phyloP scores from a whole-genome alignment of 306 rosid species.

The Geum urbanum region DNA sequence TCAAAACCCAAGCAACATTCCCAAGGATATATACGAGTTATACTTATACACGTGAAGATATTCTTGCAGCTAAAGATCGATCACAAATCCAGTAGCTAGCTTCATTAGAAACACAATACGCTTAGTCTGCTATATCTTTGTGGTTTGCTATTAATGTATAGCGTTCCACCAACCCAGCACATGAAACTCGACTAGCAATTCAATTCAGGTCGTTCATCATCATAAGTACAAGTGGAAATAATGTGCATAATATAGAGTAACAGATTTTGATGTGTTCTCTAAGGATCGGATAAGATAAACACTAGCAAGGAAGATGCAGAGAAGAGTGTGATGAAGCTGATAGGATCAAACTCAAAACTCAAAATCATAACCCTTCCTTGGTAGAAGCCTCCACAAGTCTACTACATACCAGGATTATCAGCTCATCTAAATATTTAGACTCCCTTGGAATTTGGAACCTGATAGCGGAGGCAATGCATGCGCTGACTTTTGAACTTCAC shows the following conservation, averaged over 20 bases:
- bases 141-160: background rate
- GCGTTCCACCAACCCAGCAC: conserved; percentile 1
- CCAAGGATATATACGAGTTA: background rate
- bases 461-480: too few species aligned
- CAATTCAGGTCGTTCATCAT: background rate
- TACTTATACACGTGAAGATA: background rate
- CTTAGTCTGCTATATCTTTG: background rate
- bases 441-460: background rate
- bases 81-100: background rate
- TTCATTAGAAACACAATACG: background rate
- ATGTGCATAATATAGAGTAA: background rate
- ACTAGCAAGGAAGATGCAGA: background rate
- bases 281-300: background rate
- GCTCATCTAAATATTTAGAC: background rate
- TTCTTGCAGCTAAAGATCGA: background rate
- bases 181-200: background rate
- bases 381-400: too few species aligned
- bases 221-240: background rate
- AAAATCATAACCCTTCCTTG: background rate
- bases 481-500: too few species aligned
- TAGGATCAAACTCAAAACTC: background rate
- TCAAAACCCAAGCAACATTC: conserved; percentile 3
- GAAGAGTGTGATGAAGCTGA: background rate
- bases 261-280: background rate
- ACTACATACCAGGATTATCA: background rate